Conservation (phyloP, 331 rosid genomes). For the Dryas integrifolia region DNA sequence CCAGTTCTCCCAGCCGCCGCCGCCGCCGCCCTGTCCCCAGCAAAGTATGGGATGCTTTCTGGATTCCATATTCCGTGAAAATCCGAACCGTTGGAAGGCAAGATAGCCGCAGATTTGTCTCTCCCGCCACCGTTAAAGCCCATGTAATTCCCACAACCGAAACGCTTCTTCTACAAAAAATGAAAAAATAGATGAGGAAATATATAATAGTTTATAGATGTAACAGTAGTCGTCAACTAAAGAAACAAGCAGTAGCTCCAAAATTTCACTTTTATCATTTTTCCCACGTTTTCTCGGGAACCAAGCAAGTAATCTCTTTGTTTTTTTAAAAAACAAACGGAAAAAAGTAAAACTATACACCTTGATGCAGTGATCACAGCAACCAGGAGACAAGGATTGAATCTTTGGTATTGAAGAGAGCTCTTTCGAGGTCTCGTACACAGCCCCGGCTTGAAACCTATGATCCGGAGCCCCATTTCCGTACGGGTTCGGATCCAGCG, state of each 20-base stretch:
- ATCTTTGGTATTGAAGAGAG: constrained; percentile 90
- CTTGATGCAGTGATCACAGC: constrained; percentile 53
- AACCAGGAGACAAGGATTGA: constrained; percentile 20
- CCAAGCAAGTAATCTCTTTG: not conserved
- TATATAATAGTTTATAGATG: not conserved
- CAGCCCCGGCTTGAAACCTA: constrained; percentile 27
- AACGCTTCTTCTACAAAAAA: constrained; percentile 24
- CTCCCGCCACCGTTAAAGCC: constrained; percentile 26
- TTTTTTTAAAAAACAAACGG: not conserved
- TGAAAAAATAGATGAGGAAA: not conserved
- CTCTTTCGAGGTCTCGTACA: constrained; percentile 61
- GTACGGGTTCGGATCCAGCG: constrained; percentile 28
- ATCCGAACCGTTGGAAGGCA: constrained; percentile 30
- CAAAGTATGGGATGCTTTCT: constrained; percentile 22
- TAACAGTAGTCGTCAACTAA: not conserved
- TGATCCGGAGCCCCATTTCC: constrained; percentile 27
- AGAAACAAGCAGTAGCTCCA: too few relatives aligned
- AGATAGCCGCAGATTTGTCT: constrained; percentile 23
- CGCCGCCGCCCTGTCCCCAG: constrained; percentile 25
- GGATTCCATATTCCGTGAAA: constrained; percentile 32
- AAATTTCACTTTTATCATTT: not conserved
- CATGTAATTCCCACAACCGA: constrained; percentile 29
- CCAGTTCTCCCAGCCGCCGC: constrained; percentile 11
- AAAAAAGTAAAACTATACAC: constrained; percentile 26
- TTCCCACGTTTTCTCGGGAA: constrained; percentile 9